These are phyloP conservation scores for Sclerotinia borealis DNA, from an alignment of 2,329 filamentous ascomycete species.

Conservation along the genomic window DNA sequence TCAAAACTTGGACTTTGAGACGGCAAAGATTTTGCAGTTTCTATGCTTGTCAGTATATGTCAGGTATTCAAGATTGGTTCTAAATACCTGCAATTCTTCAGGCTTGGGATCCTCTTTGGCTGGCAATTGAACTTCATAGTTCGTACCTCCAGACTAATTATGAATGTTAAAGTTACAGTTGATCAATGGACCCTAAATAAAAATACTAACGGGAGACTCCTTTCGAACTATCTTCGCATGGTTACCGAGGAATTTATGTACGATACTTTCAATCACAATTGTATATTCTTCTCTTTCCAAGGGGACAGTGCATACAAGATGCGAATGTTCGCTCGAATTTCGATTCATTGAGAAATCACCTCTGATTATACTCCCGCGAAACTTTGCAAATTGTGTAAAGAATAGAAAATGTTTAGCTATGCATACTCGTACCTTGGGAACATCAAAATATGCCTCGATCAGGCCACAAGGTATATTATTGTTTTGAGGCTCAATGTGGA, in stretches of 20 bases:
- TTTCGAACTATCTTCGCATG: neutral
- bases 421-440: neutral
- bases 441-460: neutral
- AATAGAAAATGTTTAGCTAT: too few species aligned
- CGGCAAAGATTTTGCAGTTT: conserved; percentile 1
- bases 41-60: neutral
- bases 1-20: neutral
- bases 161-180: neutral
- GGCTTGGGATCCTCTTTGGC: neutral
- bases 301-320: neutral
- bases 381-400: neutral
- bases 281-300: neutral
- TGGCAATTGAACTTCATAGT: neutral
- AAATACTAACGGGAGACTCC: neutral
- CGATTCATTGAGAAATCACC: neutral
- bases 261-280: neutral
- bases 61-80: neutral
- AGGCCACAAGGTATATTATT: neutral
- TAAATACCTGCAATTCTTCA: neutral
- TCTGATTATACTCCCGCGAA: neutral
- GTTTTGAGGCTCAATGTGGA: neutral
- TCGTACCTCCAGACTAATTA: neutral
- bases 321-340: neutral
- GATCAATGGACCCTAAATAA: rapidly evolving
- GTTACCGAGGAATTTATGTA: neutral